These are phyloP conservation scores for Tarenaya hassleriana DNA, from an alignment of 345 rosid species.

Conservation along the genomic window DNA sequence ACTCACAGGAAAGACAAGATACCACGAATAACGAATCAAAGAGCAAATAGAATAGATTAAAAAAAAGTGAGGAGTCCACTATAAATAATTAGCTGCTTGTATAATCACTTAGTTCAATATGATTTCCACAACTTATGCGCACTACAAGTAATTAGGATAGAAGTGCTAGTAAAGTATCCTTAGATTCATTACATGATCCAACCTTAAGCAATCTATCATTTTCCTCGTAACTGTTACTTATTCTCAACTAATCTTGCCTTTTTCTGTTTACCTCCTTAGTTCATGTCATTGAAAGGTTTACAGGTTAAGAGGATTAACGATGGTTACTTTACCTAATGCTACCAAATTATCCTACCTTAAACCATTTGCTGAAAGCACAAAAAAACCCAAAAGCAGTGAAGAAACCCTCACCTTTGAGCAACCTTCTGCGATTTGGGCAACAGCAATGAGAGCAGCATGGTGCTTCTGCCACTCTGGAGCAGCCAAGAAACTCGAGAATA, in stretches of 20 bases:
- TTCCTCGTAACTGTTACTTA: background rate
- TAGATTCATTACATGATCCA: slow-evolving; percentile 4
- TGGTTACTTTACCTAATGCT: background rate
- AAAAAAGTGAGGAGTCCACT: no score
- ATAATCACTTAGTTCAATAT: no score
- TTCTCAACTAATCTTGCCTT: background rate
- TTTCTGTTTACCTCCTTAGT: background rate
- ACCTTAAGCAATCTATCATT: background rate
- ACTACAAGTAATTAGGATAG: no score
- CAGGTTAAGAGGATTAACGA: background rate
- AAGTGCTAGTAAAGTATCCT: background rate
- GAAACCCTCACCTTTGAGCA: slow-evolving; percentile 49
- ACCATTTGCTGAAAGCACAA: background rate
- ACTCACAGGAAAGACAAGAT: no score
- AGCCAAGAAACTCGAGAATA: slow-evolving; percentile 43
- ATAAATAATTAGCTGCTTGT: no score
- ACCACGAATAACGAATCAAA: no score
- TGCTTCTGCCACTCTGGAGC: slow-evolving; percentile 66
- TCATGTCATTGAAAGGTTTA: background rate
- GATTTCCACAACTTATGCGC: no score
- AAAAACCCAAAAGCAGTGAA: background rate
- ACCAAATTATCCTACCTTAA: background rate
- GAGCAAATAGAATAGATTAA: no score
- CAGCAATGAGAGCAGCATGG: slow-evolving; percentile 62
- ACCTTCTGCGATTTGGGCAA: slow-evolving; percentile 73